A percentile compares a stretch with the other conserved stretches of the same genome.
Conservation (phyloP, 2,329 filamentous ascomycete species). For the Emergomyces africanus region DNA sequence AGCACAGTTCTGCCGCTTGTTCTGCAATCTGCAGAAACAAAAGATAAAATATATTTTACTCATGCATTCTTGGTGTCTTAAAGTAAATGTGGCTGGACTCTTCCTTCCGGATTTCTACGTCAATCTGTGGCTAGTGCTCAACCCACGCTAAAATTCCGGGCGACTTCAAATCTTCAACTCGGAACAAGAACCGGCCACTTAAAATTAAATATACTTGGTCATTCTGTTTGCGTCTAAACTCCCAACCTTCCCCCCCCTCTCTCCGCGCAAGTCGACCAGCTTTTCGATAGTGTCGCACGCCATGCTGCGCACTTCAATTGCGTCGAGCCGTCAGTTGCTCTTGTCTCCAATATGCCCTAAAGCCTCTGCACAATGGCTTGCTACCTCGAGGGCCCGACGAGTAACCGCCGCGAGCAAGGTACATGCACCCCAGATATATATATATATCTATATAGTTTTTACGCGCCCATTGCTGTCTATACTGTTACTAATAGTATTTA, state of each 20-base stretch:
- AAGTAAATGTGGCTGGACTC: not conserved
- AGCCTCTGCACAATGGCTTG: constrained; percentile 32
- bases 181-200: not conserved
- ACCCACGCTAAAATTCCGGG: constrained; percentile 8
- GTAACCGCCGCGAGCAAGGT: constrained; percentile 25
- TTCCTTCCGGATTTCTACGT: not conserved
- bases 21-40: too few relatives aligned
- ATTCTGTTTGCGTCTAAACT: constrained; percentile 7
- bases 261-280: constrained; percentile 10
- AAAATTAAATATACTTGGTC: constrained; percentile 11
- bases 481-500: not conserved
- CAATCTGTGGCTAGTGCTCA: constrained; percentile 1
- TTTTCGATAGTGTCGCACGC: constrained; percentile 33
- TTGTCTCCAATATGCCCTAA: constrained; percentile 26
- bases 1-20: too few relatives aligned
- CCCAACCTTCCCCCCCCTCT: constrained; percentile 13
- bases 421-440: not conserved
- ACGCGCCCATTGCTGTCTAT: not conserved
- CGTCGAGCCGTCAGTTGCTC: constrained; percentile 33
- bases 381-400: constrained; percentile 10
- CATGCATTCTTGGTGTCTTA: not conserved
- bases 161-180: constrained; percentile 19
- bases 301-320: constrained; percentile 45
- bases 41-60: too few relatives aligned
- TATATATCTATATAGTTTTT: too few relatives aligned